These are phyloP conservation scores for Closterium sp. DNA, from an alignment of 139 green algal genomes.

Conservation along the genomic window DNA sequence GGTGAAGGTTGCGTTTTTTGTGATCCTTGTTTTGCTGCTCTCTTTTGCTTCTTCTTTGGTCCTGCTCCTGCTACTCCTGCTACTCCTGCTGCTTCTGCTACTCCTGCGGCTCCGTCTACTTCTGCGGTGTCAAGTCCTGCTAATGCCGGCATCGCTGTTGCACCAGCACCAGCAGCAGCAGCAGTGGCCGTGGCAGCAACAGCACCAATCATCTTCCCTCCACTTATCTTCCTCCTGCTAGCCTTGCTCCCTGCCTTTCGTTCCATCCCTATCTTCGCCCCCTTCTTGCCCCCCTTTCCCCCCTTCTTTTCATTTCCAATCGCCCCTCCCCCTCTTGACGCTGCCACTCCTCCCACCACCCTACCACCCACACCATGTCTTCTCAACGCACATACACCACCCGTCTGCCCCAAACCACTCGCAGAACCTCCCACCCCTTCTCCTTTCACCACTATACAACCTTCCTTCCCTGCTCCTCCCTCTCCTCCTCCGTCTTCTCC, in stretches of 20 bases:
- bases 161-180: not conserved
- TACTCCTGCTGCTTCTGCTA: not conserved
- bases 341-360: no score
- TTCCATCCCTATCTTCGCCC: not conserved
- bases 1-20: not conserved
- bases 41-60: not conserved
- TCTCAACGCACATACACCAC: no score
- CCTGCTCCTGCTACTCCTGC: not conserved
- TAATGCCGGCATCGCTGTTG: not conserved
- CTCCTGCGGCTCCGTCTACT: not conserved
- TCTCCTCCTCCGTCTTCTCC: not conserved
- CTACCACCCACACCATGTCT: no score
- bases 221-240: not conserved
- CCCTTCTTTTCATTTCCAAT: not conserved
- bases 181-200: no score
- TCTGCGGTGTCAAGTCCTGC: not conserved
- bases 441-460: no score
- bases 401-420: no score
- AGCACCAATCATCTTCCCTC: no score
- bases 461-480: not conserved
- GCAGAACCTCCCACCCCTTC: no score
- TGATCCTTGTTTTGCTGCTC: not conserved
- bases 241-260: not conserved
- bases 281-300: not conserved
- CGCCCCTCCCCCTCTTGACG: not conserved